These are phyloP conservation scores for Fusarium nygamai DNA, from an alignment of 2,329 filamentous ascomycete species.

Conservation along the genomic window DNA sequence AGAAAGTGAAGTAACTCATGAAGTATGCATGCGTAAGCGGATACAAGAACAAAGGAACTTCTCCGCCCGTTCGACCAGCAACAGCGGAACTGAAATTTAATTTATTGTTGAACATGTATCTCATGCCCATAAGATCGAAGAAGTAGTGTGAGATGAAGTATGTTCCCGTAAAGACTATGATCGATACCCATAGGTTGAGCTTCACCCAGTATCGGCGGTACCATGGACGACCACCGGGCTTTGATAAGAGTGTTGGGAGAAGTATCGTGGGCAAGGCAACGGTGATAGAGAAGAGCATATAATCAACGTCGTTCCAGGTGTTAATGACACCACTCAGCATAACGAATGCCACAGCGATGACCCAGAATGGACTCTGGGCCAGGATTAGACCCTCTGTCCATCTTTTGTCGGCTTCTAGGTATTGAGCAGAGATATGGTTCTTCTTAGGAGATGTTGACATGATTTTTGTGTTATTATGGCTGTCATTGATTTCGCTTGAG, in stretches of 20 bases:
- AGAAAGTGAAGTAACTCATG: slow-evolving; percentile 6
- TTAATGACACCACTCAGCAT: neutral
- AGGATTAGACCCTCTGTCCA: neutral
- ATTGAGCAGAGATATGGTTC: neutral
- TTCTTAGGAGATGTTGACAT: neutral
- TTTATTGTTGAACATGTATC: neutral
- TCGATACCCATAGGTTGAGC: neutral
- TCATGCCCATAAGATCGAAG: slow-evolving; percentile 14
- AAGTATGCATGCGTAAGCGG: slow-evolving; percentile 8
- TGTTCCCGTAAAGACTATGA: neutral
- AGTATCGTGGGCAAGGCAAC: neutral
- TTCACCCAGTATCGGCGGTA: slow-evolving; percentile 10
- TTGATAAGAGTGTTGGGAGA: neutral
- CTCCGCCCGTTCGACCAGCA: neutral
- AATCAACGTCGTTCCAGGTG: neutral
- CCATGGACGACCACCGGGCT: neutral
- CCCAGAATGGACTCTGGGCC: slow-evolving; percentile 1
- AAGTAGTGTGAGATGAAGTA: slow-evolving; percentile 11
- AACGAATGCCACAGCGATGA: neutral
- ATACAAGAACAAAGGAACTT: slow-evolving; percentile 11
- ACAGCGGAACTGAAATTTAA: slow-evolving; percentile 7
- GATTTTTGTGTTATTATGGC: rapidly evolving
- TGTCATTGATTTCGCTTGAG: neutral
- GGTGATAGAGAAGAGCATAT: neutral
- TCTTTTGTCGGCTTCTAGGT: neutral